A percentile compares a stretch with the other conserved stretches of the same genome.
These are phyloP conservation scores for Cymbidium sinense DNA, from an alignment of 106 monocot genomes.

Conservation along the genomic window DNA sequence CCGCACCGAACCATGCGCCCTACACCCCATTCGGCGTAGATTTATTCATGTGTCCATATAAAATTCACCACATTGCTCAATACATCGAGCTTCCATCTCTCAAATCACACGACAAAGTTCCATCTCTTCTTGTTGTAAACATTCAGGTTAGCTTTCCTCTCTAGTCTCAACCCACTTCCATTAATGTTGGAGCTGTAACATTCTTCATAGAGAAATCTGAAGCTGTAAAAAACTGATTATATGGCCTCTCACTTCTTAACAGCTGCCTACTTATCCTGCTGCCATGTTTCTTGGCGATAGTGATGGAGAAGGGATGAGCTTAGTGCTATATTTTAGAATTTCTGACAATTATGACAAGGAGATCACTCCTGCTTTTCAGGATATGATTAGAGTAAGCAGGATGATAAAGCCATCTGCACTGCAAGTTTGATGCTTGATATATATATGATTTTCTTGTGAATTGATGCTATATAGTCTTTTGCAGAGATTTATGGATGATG, in stretches of 20 bases:
- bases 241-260: background rate
- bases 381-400: conserved; percentile 51
- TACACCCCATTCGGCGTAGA: conserved; percentile 72
- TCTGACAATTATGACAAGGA: conserved; percentile 61
- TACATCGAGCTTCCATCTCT: conserved; percentile 56
- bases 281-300: conserved; percentile 74
- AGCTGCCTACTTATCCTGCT: conserved; percentile 80
- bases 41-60: conserved; percentile 53
- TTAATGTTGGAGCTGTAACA: background rate
- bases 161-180: background rate
- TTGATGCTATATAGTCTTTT: background rate
- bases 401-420: background rate
- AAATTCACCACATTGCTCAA: conserved; percentile 75
- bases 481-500: conserved; percentile 59
- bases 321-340: conserved; percentile 72
- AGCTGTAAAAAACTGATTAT: background rate
- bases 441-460: background rate
- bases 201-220: background rate
- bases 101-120: conserved; percentile 44
- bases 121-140: conserved; percentile 66
- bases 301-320: conserved; percentile 79
- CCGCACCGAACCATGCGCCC: conserved; percentile 42
- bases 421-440: background rate
- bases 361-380: conserved; percentile 43
- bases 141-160: conserved; percentile 48